These are phyloP conservation scores for Taphrina sp. DNA, from an alignment of 1,139 yeast genomes.

Conservation along the genomic window DNA sequence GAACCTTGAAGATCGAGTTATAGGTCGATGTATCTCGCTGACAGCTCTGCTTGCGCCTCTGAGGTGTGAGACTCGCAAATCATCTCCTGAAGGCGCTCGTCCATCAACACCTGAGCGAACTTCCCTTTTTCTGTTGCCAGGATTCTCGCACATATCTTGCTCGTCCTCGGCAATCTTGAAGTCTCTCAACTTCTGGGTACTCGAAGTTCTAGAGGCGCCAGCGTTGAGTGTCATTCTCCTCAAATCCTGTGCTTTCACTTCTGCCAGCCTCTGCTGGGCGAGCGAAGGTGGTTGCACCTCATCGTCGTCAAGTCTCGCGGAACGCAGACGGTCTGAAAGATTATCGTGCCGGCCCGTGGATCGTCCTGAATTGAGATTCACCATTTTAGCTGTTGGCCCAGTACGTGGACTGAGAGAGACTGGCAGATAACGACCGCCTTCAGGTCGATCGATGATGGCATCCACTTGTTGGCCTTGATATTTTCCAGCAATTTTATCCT, in stretches of 20 bases:
- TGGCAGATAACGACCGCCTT: conserved; percentile 33
- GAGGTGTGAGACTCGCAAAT: too few species aligned
- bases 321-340: conserved; percentile 14
- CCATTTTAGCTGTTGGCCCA: conserved; percentile 27
- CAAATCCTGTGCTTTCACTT: neutral
- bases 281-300: neutral
- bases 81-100: too few species aligned
- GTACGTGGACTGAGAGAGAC: conserved; percentile 27
- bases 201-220: neutral
- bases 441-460: conserved; percentile 30
- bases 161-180: neutral
- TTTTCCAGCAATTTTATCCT: conserved; percentile 34
- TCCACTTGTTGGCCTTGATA: conserved; percentile 29
- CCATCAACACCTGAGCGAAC: neutral
- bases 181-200: neutral
- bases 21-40: conserved; percentile 1
- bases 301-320: conserved; percentile 10
- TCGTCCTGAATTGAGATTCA: conserved; percentile 9
- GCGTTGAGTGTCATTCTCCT: conserved; percentile 8
- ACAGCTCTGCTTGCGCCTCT: conserved; percentile 18
- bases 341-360: conserved; percentile 15
- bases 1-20: conserved; percentile 24
- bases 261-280: conserved; percentile 1
- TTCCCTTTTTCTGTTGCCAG: neutral
- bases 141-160: neutral